Percentiles rank a stretch among this genome's conserved stretches.
phyloP scores from a whole-genome alignment of 2,329 filamentous ascomycete genomes.

The Monosporascus cannonballus region DNA sequence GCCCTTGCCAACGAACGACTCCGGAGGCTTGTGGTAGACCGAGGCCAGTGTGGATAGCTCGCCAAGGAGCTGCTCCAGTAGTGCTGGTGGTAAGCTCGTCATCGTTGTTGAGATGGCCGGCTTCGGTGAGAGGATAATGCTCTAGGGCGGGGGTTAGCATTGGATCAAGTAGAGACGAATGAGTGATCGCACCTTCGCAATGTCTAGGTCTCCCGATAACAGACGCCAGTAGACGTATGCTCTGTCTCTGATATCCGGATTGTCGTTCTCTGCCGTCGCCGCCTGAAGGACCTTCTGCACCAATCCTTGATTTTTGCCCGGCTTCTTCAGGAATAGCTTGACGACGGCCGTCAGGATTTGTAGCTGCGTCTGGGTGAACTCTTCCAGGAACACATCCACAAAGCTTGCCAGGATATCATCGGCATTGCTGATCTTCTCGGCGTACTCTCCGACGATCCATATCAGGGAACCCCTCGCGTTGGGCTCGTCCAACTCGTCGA shows the following conservation, averaged over 20 bases:
- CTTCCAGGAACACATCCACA: slow-evolving; percentile 90
- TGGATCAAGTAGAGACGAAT: not conserved
- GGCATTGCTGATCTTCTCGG: slow-evolving; percentile 98
- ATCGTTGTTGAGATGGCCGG: slow-evolving; percentile 93
- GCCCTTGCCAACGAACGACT: slow-evolving; percentile 96
- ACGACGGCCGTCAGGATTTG: slow-evolving; percentile 97
- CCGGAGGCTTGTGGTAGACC: slow-evolving; percentile 96
- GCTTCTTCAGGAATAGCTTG: slow-evolving; percentile 96
- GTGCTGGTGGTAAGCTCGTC: slow-evolving; percentile 72
- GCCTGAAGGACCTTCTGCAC: slow-evolving; percentile 92
- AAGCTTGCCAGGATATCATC: slow-evolving; percentile 88
- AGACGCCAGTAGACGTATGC: slow-evolving; percentile 98
- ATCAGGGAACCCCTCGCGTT: slow-evolving; percentile 86
- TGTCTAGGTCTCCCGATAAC: slow-evolving; percentile 81
- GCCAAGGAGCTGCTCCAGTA: slow-evolving; percentile 83
- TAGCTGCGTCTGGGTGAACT: slow-evolving; percentile 97
- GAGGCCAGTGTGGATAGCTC: slow-evolving; percentile 94
- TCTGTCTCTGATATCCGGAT: slow-evolving; percentile 92
- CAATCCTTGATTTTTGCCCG: slow-evolving; percentile 80
- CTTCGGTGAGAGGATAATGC: slow-evolving; percentile 87
- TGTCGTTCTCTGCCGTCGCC: slow-evolving; percentile 92
- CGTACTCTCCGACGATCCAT: slow-evolving; percentile 99
- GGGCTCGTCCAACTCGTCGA: slow-evolving; percentile 94
- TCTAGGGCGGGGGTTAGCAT: slow-evolving; percentile 39
- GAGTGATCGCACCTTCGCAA: slow-evolving; percentile 64